These are phyloP conservation scores for Euphorbia lathyris DNA, from an alignment of 345 rosid species.

Conservation along the genomic window DNA sequence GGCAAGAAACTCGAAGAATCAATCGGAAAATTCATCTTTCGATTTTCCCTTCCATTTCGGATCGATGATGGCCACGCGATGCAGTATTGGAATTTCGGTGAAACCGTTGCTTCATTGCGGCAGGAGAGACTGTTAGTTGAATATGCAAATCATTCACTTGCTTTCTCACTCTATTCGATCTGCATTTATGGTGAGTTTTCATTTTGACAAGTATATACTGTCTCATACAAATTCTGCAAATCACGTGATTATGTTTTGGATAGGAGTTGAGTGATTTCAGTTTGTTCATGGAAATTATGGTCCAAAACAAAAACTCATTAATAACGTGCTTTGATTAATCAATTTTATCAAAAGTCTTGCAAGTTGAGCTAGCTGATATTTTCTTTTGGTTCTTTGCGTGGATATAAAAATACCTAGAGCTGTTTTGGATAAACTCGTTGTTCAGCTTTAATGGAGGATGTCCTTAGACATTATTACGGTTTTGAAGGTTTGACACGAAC, in stretches of 20 bases:
- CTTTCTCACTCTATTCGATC: not conserved
- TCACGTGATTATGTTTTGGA: not conserved
- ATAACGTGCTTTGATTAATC: not conserved
- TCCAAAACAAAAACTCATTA: not conserved
- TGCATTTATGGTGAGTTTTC: not conserved
- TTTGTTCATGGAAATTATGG: not conserved
- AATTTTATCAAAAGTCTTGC: not conserved
- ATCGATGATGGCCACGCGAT: not conserved
- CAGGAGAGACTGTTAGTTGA: slow-evolving; percentile 2
- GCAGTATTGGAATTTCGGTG: not conserved
- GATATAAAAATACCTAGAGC: not conserved
- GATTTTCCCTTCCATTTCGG: not conserved
- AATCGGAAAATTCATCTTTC: no score
- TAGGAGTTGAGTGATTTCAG: not conserved
- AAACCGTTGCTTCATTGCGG: not conserved
- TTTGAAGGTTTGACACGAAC: not conserved
- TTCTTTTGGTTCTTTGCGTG: not conserved
- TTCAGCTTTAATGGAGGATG: not conserved
- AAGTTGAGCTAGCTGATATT: not conserved
- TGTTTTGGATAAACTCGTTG: not conserved
- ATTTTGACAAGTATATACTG: no score
- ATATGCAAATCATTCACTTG: not conserved
- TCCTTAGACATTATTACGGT: not conserved
- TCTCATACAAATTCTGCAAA: no score
- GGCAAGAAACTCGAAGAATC: no score